Evolutionary conservation across 257 asterid species (phyloP), one percentile per base, ranked within the genome.

Genomic region (Solanum microdontum): DNA sequence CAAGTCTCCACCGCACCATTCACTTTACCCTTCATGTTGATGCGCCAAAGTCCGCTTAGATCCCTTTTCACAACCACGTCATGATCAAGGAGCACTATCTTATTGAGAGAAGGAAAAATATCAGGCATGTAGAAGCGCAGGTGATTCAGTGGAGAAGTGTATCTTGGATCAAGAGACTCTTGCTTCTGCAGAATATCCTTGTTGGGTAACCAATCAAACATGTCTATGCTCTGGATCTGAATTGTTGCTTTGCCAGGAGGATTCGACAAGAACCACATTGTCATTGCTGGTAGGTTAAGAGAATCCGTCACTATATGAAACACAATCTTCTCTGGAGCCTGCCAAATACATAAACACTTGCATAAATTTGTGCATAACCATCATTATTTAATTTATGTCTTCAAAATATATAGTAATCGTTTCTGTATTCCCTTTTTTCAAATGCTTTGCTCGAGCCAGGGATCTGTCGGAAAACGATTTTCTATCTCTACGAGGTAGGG

Each of bases 1-100:
- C 96, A 93, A 13, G 96, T 93, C 91, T 93, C 94, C 51, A 91
- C 96, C 72, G 92, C 96, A 21, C 94, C 94, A 36, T 90, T 89
- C 72, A 93, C 96, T 87, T 90, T 92, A 15, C 93, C 94, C 89
- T 90, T 90, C 37, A 92, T 80, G 88, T 92, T 91, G 62, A 91
- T 89, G 84, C 89, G 87, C 94, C 92, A 93, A 75, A 93, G 93
- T 58, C 84, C 87, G 6, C 87, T 90, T 34, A 93, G 93, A 87
- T 92, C 96, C 91, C 90, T 93, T 83, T 87, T 93, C n/a, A 92
- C 96, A 30, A 93, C 93, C 60, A 91, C 73, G 83, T 93, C 94
- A 68, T 93, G 94, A 80, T 93, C 94, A 58, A 93, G 86, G 92
- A 93, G 92, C 91, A 93, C 83, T 83, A 92, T 90, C 89, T 91